A percentile compares a stretch with the other conserved stretches of the same genome.
phyloP scores from a whole-genome alignment of 768 basidiomycete species.

The Pleurotus pulmonarius region DNA sequence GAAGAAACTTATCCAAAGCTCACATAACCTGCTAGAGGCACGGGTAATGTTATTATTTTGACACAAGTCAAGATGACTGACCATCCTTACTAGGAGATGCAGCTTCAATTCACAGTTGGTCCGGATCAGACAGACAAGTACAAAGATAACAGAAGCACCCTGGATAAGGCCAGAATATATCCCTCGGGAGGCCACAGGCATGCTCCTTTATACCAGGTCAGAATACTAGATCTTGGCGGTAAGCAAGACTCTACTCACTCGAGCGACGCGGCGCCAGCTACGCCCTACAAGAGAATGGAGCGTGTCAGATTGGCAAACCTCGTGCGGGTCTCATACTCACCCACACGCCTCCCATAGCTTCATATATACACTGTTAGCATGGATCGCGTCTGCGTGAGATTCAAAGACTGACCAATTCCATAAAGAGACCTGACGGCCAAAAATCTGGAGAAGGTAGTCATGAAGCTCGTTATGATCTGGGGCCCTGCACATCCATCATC shows the following conservation, averaged over 20 bases:
- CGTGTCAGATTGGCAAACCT: too few relatives aligned
- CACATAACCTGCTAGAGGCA: constrained; percentile 8
- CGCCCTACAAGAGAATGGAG: background rate
- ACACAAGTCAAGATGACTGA: background rate
- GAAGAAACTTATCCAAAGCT: background rate
- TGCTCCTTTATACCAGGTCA: background rate
- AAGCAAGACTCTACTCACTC: background rate
- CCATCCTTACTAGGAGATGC: constrained; percentile 10
- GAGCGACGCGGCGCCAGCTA: constrained; percentile 1
- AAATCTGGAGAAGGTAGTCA: constrained; percentile 51
- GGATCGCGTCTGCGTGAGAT: background rate
- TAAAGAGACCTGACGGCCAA: constrained; percentile 60
- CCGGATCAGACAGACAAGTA: background rate
- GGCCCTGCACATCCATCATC: constrained; percentile 43
- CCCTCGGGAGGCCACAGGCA: constrained; percentile 11
- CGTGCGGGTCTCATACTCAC: background rate
- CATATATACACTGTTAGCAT: background rate
- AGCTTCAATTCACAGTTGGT: background rate
- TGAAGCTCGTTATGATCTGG: constrained; percentile 59
- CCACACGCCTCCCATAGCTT: constrained; percentile 16
- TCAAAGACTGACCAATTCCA: constrained; percentile 29
- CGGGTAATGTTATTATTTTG: background rate
- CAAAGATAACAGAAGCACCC: background rate
- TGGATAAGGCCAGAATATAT: constrained; percentile 15
- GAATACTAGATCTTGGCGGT: too few relatives aligned